Evolutionary conservation across 768 basidiomycete genomes (phyloP).

Genomic region (Tubosaeta sp.): DNA sequence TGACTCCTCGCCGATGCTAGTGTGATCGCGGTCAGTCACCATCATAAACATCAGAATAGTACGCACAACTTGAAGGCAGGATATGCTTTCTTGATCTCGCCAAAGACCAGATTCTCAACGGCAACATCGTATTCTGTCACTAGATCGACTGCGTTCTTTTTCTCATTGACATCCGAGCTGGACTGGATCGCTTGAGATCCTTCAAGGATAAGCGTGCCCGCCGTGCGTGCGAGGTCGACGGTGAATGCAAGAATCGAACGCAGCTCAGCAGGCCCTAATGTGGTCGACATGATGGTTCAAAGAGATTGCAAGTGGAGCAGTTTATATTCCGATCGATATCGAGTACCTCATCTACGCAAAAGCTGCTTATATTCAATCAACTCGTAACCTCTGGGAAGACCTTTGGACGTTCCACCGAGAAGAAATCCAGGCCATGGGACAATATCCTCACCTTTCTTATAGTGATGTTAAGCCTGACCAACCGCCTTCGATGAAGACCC

Average conservation of each 20-base stretch:
- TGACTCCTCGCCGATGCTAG: conserved; percentile 91
- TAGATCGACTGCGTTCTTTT: conserved; percentile 92
- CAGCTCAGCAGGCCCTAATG: conserved; percentile 42
- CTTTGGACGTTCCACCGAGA: no score
- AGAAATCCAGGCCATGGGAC: no score
- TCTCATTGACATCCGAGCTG: conserved; percentile 62
- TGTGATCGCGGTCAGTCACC: neutral
- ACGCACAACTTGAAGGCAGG: conserved; percentile 82
- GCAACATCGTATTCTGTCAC: conserved; percentile 93
- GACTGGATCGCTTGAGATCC: conserved; percentile 72
- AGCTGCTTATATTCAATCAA: no score
- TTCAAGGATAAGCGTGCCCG: conserved; percentile 72
- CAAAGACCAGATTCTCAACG: conserved; percentile 82
- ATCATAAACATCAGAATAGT: neutral
- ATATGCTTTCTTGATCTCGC: conserved; percentile 59
- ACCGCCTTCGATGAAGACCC: no score
- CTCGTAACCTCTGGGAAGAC: no score
- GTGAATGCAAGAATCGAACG: conserved; percentile 65
- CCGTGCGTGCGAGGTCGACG: conserved; percentile 63
- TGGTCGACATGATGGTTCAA: conserved; percentile 26
- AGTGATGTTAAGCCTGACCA: no score
- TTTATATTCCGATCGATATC: no score
- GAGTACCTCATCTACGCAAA: no score
- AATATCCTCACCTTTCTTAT: no score
- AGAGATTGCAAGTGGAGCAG: neutral